Conservation (phyloP, 2,329 filamentous ascomycete species). For the Metarhizium brunneum region DNA sequence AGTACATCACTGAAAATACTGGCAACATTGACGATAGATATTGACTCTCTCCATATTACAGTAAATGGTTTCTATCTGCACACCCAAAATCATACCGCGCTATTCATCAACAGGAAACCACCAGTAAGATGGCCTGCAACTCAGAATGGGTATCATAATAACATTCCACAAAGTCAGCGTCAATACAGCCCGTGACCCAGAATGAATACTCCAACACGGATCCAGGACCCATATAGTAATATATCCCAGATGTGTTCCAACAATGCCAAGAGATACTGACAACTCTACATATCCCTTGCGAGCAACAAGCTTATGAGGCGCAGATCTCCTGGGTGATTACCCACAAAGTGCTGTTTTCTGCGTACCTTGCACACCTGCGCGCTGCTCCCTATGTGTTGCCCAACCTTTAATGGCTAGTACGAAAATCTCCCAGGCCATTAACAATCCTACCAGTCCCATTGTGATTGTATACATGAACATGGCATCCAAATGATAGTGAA, state of each 20-base stretch:
- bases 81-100: neutral
- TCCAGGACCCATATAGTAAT: neutral
- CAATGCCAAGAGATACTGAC: neutral
- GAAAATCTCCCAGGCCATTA: constrained; percentile 79
- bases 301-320: neutral
- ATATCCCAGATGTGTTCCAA: neutral
- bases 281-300: neutral
- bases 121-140: neutral
- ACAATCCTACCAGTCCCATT: constrained; percentile 70
- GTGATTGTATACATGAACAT: constrained; percentile 92
- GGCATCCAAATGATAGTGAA: constrained; percentile 67
- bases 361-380: neutral
- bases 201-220: neutral
- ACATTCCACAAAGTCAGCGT: neutral
- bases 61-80: neutral
- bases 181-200: neutral
- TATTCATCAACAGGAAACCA: neutral
- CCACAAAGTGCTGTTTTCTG: neutral
- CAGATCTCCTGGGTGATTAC: neutral
- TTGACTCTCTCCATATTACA: neutral
- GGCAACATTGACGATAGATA: neutral
- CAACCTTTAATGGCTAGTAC: constrained; percentile 81
- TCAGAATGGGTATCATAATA: neutral
- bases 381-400: constrained; percentile 44
- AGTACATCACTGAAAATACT: neutral